These are phyloP conservation scores for Xylariaceae sp. DNA, from an alignment of 2,329 filamentous ascomycete genomes.

Conservation along the genomic window DNA sequence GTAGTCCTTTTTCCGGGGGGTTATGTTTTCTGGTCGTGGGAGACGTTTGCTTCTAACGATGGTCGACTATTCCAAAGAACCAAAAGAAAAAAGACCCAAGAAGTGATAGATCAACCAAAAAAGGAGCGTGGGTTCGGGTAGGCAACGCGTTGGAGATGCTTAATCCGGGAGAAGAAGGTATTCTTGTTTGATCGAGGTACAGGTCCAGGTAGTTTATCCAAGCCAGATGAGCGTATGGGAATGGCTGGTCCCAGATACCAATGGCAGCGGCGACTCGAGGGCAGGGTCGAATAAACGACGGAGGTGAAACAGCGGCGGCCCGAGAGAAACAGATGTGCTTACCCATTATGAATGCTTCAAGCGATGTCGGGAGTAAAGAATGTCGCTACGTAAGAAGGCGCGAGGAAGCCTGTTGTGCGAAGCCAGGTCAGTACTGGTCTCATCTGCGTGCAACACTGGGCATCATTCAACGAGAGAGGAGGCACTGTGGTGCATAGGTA, in stretches of 20 bases:
- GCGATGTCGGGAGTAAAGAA: conserved; percentile 25
- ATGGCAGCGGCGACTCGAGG: conserved; percentile 15
- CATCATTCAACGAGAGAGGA: conserved; percentile 7
- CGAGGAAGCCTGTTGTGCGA: conserved; percentile 21
- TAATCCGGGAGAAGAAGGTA: conserved; percentile 8
- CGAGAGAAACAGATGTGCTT: conserved; percentile 34
- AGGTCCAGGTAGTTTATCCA: conserved; percentile 1
- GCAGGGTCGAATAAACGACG: conserved; percentile 22
- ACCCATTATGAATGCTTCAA: conserved; percentile 40
- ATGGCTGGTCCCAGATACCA: conserved; percentile 10
- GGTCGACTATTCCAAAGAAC: conserved; percentile 32
- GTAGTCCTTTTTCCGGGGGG: conserved; percentile 18
- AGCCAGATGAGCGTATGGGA: conserved; percentile 9
- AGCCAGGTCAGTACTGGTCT: conserved; percentile 23
- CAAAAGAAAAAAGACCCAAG: conserved; percentile 35
- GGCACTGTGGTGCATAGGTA: neutral
- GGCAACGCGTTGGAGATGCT: conserved; percentile 25
- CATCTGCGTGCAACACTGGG: conserved; percentile 1
- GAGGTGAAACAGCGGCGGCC: conserved; percentile 20
- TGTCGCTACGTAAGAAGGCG: conserved; percentile 24
- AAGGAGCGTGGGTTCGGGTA: conserved; percentile 25
- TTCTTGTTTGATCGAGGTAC: conserved; percentile 10
- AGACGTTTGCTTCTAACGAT: conserved; percentile 32
- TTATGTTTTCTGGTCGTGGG: conserved; percentile 18
- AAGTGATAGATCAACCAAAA: conserved; percentile 43